These are phyloP conservation scores for Pseudopithomyces chartarum DNA, from an alignment of 2,329 filamentous ascomycete genomes.

Conservation along the genomic window DNA sequence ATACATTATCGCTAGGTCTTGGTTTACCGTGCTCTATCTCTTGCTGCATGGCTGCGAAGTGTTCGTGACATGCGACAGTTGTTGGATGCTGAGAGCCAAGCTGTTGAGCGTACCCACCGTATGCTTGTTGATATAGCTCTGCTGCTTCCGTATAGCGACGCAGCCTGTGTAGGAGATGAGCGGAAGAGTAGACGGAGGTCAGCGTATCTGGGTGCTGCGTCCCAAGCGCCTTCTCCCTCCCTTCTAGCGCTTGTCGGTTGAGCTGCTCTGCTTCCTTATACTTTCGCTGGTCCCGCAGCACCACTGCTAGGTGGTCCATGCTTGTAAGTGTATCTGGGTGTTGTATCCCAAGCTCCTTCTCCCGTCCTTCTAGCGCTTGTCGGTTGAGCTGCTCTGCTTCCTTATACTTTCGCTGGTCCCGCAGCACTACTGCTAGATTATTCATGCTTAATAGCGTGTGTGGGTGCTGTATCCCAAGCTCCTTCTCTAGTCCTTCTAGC, in stretches of 20 bases:
- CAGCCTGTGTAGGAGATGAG: no score
- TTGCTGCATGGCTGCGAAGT: conserved; percentile 4
- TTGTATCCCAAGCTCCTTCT: conserved; percentile 5
- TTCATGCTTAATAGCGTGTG: neutral
- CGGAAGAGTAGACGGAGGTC: no score
- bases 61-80: conserved; percentile 2
- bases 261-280: neutral
- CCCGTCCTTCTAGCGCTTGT: neutral
- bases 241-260: no score
- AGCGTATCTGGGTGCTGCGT: no score
- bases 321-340: neutral
- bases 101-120: conserved; percentile 2
- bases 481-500: no score
- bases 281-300: neutral
- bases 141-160: no score
- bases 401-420: neutral
- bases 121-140: conserved; percentile 1
- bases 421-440: neutral
- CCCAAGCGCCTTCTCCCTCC: no score
- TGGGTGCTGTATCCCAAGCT: neutral
- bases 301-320: neutral
- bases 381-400: neutral
- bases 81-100: conserved; percentile 4
- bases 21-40: neutral
- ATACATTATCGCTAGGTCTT: neutral